These are phyloP conservation scores for Boletus huronensis DNA, from an alignment of 768 basidiomycete genomes.

Conservation along the genomic window DNA sequence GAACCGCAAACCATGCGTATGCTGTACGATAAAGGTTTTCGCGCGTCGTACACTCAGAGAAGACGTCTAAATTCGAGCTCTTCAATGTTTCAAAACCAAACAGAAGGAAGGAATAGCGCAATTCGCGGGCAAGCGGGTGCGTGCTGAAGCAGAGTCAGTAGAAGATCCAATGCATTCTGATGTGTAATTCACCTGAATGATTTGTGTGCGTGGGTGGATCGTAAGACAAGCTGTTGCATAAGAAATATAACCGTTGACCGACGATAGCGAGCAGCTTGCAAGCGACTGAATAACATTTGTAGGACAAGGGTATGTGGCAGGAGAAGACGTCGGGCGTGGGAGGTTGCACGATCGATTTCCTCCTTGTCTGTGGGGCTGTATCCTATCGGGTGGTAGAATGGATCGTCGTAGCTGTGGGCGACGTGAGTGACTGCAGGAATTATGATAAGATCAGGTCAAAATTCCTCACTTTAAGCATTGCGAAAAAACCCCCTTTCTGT, in stretches of 20 bases:
- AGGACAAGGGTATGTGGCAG: conserved; percentile 81
- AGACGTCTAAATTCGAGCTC: conserved; percentile 80
- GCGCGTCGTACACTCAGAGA: conserved; percentile 73
- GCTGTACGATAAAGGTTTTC: conserved; percentile 75
- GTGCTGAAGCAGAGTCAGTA: conserved; percentile 49
- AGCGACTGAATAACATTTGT: conserved; percentile 84
- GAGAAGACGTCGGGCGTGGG: conserved; percentile 70
- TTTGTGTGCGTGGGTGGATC: conserved; percentile 68
- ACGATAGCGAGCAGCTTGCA: conserved; percentile 91
- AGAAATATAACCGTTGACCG: conserved; percentile 81
- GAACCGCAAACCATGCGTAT: conserved; percentile 89
- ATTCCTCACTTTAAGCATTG: conserved; percentile 65
- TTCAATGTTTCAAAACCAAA: conserved; percentile 92
- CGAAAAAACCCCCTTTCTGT: conserved; percentile 82
- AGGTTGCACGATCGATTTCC: conserved; percentile 67
- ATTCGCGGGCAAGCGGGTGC: conserved; percentile 87
- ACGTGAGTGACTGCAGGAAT: conserved; percentile 4
- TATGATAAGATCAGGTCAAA: conserved; percentile 9
- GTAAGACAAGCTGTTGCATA: conserved; percentile 78
- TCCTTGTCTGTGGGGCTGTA: conserved; percentile 91
- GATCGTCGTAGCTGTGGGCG: conserved; percentile 72
- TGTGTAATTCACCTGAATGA: conserved; percentile 61
- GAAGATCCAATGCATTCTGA: neutral
- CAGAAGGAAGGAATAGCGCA: conserved; percentile 83
- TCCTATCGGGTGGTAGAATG: conserved; percentile 79